phyloP scores from a whole-genome alignment of 164 flowering plant species.

The Magnolia officinalis region DNA sequence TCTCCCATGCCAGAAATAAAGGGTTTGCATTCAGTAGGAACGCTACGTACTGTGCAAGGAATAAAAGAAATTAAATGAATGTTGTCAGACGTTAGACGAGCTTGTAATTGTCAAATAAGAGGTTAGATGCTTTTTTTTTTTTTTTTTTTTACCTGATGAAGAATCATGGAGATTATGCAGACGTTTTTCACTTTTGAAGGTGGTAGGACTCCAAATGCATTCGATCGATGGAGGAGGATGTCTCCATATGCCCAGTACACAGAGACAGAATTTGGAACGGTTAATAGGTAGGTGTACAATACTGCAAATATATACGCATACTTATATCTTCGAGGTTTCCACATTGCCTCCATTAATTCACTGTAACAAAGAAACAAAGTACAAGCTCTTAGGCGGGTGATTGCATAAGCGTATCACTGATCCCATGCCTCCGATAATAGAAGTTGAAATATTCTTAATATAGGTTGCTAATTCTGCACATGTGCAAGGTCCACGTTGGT shows the following conservation, averaged over 20 bases:
- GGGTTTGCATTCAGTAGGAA: slow-evolving; percentile 13
- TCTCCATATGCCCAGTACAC: slow-evolving; percentile 20
- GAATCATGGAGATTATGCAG: slow-evolving; percentile 13
- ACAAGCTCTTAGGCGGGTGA: background rate
- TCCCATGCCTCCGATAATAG: no score
- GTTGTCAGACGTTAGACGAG: background rate
- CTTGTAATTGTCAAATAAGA: background rate
- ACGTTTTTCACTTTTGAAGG: slow-evolving; percentile 6
- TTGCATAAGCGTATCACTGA: background rate
- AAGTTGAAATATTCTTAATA: no score
- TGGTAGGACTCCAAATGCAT: slow-evolving; percentile 13
- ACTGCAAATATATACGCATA: slow-evolving; percentile 8
- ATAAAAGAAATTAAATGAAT: background rate
- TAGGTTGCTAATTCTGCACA: no score
- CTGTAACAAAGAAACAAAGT: background rate
- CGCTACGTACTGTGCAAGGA: slow-evolving; percentile 5
- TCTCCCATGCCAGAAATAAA: slow-evolving; percentile 15
- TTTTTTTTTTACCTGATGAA: slow-evolving; percentile 14
- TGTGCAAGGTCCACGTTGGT: background rate
- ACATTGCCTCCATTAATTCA: slow-evolving; percentile 19
- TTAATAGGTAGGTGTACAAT: slow-evolving; percentile 9
- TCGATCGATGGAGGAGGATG: slow-evolving; percentile 10
- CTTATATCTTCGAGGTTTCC: slow-evolving; percentile 16
- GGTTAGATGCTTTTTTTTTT: background rate
- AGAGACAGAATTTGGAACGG: slow-evolving; percentile 9